Evolutionary conservation across 345 rosid species (phyloP), one percentile per base, ranked within the genome.

Genomic region (Citrus mangshanensis): DNA sequence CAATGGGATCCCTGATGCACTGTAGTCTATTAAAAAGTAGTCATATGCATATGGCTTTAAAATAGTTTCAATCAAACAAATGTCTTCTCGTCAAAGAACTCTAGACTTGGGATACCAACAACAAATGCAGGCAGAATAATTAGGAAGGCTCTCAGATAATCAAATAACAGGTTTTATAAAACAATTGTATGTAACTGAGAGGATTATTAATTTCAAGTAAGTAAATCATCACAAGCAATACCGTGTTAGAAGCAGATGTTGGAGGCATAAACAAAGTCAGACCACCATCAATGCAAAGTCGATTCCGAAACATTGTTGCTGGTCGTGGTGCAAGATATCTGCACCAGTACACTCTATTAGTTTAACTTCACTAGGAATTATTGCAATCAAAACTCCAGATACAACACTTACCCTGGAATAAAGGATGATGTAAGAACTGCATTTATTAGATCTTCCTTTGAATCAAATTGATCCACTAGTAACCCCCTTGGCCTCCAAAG

Each of bases 221-320:
- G 22, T 59, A 42, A 55, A 72, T 1, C 30, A 77, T 68, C 73
- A 62, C 71, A 69, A 76, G 78, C 76, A 81, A 67, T 91, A 91
- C 99, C 86, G 98, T 94, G 80, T 91, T 85, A 81, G 93, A 79
- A 78, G 98, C 98, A 79, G 97, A 87, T 68, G 99, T 91, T 72
- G 99, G 99, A 73, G 99, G 97, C 97, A 94, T 91, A 84, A 93
- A 94, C 83, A 96, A 86, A 24, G 99, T 94, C 84, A 93, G 87
- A 66, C 98, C 99, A 78, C 99, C 99, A 86, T 96, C 99, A 74
- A 94, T 87, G 84, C 97, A 96, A 35, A 94, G 85, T 74, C 92
- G 89, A 82, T 94, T 89, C 64, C 97, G 91, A 65, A 92, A 96
- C 83, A 91, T 80, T 19, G 98, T 96, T 73, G 92, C 98, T 42